Evolutionary conservation across 768 basidiomycete genomes (phyloP).

Genomic region (Crucibulum laeve): DNA sequence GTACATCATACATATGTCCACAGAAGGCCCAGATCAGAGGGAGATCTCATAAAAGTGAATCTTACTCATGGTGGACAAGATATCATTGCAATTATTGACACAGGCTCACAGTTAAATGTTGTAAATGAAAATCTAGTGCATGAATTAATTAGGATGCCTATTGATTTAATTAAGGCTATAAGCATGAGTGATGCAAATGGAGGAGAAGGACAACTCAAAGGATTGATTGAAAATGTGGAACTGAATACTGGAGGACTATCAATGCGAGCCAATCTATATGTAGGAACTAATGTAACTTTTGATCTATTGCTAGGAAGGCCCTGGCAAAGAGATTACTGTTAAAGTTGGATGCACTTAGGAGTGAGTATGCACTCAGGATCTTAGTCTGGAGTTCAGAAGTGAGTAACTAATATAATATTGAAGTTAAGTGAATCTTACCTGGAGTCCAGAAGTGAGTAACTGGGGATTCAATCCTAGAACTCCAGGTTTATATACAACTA

Average conservation of each 20-base stretch:
- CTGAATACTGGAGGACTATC: slow-evolving; percentile 15
- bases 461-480: no score
- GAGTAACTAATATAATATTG: no score
- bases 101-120: slow-evolving; percentile 22
- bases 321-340: no score
- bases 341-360: no score
- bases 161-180: slow-evolving; percentile 8
- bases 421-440: no score
- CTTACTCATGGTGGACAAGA: slow-evolving; percentile 6
- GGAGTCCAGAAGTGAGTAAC: no score
- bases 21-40: no score
- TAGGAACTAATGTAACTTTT: slow-evolving; percentile 13
- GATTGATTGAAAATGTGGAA: slow-evolving; percentile 14
- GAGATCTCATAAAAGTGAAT: slow-evolving; percentile 11
- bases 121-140: slow-evolving; percentile 8
- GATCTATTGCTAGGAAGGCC: no score
- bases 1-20: no score
- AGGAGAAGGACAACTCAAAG: slow-evolving; percentile 12
- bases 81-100: slow-evolving; percentile 18
- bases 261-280: slow-evolving; percentile 14
- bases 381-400: no score
- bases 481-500: no score
- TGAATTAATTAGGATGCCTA: slow-evolving; percentile 1
- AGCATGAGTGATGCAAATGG: slow-evolving; percentile 24
- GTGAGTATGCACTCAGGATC: no score